These are phyloP conservation scores for Penicillium sp. DNA, from an alignment of 2,329 filamentous ascomycete genomes.

Conservation along the genomic window DNA sequence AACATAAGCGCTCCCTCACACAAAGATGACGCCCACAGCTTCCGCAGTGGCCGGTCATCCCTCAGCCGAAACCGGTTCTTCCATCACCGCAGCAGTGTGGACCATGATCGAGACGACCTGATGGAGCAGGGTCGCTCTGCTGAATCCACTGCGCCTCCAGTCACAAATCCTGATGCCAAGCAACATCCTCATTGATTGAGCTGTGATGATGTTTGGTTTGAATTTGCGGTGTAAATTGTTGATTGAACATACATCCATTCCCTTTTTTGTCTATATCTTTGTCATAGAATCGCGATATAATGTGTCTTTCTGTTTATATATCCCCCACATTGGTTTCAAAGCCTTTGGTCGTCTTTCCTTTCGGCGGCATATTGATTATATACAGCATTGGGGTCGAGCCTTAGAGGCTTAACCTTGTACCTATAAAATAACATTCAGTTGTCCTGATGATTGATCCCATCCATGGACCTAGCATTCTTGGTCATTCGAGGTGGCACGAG, in stretches of 20 bases:
- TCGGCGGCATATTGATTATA: not conserved
- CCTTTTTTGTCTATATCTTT: not conserved
- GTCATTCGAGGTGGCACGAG: not conserved
- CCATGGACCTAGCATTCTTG: not conserved
- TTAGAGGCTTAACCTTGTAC: not conserved
- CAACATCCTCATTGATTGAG: constrained; percentile 2
- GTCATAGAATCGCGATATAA: not conserved
- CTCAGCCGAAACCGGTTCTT: constrained; percentile 62
- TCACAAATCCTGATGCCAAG: not conserved
- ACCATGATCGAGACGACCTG: constrained; percentile 39
- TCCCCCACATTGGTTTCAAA: constrained; percentile 1
- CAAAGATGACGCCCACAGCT: constrained; percentile 22
- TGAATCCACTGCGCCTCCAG: constrained; percentile 7
- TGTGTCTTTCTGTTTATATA: constrained; percentile 4
- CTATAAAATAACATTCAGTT: not conserved
- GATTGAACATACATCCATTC: not conserved
- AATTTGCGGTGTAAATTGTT: not conserved
- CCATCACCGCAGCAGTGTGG: constrained; percentile 42
- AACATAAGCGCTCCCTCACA: constrained; percentile 25
- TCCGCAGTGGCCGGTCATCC: constrained; percentile 34
- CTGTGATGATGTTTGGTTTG: not conserved
- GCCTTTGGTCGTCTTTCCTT: not conserved
- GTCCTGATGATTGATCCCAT: not conserved
- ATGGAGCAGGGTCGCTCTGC: constrained; percentile 49
- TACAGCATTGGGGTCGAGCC: not conserved